Evolutionary conservation across 352 stramenopile species (phyloP).

Genomic region (Globisporangium polare): DNA sequence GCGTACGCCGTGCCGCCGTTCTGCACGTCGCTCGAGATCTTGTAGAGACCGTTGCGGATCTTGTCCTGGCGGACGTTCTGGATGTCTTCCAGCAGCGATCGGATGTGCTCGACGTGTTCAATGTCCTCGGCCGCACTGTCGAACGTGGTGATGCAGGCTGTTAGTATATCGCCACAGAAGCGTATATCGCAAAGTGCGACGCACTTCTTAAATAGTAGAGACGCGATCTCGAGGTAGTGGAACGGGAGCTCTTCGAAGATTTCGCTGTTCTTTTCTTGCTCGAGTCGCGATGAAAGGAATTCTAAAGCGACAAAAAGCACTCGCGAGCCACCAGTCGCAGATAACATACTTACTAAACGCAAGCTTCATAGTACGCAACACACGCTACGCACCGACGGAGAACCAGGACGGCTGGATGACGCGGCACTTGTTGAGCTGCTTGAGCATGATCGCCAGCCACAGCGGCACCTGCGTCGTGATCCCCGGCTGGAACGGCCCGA

Average conservation of each 20-base stretch:
- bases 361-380: not conserved
- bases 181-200: no score
- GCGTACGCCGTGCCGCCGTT: slow-evolving; percentile 65
- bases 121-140: slow-evolving; percentile 77
- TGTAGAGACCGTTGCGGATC: slow-evolving; percentile 84
- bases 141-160: not conserved
- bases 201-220: slow-evolving; percentile 82
- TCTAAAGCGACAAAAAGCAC: slow-evolving; percentile 26
- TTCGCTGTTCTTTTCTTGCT: slow-evolving; percentile 71
- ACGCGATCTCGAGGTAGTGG: slow-evolving; percentile 86
- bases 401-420: slow-evolving; percentile 82
- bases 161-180: not conserved
- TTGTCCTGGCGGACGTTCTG: slow-evolving; percentile 89
- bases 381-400: slow-evolving; percentile 44
- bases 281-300: slow-evolving; percentile 47
- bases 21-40: slow-evolving; percentile 76
- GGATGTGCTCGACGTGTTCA: slow-evolving; percentile 77
- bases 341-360: not conserved
- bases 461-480: slow-evolving; percentile 82
- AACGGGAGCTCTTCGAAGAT: slow-evolving; percentile 81
- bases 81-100: slow-evolving; percentile 81
- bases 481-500: slow-evolving; percentile 84
- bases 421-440: slow-evolving; percentile 85
- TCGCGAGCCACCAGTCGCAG: not conserved
- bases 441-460: slow-evolving; percentile 89